Percentiles rank a stretch among this genome's conserved stretches.
These are phyloP conservation scores for Hibiscus mutabilis DNA, from an alignment of 345 rosid genomes.

Conservation along the genomic window DNA sequence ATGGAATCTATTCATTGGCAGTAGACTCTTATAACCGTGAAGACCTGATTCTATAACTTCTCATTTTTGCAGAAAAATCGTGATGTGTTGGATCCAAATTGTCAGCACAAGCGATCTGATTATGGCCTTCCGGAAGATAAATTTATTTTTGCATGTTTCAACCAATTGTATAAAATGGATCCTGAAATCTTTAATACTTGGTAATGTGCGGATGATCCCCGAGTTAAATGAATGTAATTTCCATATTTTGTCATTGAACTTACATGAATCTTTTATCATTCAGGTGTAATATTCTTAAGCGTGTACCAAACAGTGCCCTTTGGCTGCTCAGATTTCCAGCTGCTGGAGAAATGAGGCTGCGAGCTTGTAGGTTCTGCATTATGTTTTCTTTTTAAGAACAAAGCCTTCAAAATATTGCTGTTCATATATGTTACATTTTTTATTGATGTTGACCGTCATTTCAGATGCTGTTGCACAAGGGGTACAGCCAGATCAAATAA, in stretches of 20 bases:
- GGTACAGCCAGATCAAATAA: conserved; percentile 81
- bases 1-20: neutral
- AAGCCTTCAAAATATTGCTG: neutral
- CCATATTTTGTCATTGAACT: neutral
- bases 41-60: neutral
- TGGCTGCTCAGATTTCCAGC: conserved; percentile 99
- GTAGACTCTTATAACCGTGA: neutral
- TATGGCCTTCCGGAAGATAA: conserved; percentile 95
- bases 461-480: conserved; percentile 89
- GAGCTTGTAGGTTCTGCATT: conserved; percentile 49
- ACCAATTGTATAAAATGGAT: conserved; percentile 99
- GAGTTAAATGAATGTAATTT: neutral
- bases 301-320: conserved; percentile 90
- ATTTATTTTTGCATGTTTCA: conserved; percentile 97
- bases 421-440: neutral
- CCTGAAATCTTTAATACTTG: conserved; percentile 90
- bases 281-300: conserved; percentile 97
- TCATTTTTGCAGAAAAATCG: conserved; percentile 62
- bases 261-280: neutral
- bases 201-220: conserved; percentile 28
- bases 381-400: neutral
- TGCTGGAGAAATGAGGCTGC: conserved; percentile 93
- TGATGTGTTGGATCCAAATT: conserved; percentile 77
- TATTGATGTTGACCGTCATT: conserved; percentile 7
- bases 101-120: conserved; percentile 72